Percentiles rank a stretch among this genome's conserved stretches.
Conservation (phyloP, 768 basidiomycete genomes). For the Lactifluus hygrophoroides region DNA sequence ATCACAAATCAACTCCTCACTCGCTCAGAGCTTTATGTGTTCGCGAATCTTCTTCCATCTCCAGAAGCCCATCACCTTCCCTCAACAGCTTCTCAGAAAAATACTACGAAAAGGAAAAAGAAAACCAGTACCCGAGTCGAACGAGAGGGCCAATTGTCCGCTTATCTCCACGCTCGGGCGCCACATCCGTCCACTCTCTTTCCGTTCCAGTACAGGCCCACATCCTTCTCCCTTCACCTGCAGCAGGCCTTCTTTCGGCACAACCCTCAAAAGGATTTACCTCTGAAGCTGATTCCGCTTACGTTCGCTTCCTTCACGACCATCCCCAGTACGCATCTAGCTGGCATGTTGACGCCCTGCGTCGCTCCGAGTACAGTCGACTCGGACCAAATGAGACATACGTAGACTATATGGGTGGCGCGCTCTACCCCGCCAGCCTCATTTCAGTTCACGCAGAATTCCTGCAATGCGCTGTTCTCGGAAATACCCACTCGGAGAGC, state of each 20-base stretch:
- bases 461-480: slow-evolving; percentile 56
- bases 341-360: slow-evolving; percentile 62
- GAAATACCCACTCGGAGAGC: slow-evolving; percentile 80
- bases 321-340: slow-evolving; percentile 54
- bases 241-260: slow-evolving; percentile 15
- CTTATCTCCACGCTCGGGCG: not conserved
- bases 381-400: slow-evolving; percentile 57
- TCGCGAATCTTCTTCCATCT: slow-evolving; percentile 2
- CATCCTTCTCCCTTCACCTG: slow-evolving; percentile 15
- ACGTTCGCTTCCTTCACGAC: slow-evolving; percentile 17
- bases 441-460: slow-evolving; percentile 64
- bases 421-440: slow-evolving; percentile 71
- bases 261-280: not conserved
- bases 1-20: slow-evolving; percentile 16
- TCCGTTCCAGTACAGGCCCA: not conserved
- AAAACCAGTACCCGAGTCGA: slow-evolving; percentile 3
- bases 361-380: slow-evolving; percentile 46
- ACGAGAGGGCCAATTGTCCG: not conserved
- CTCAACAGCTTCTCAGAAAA: slow-evolving; percentile 18
- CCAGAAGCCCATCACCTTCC: slow-evolving; percentile 7
- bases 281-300: slow-evolving; percentile 11
- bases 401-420: slow-evolving; percentile 82
- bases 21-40: slow-evolving; percentile 5
- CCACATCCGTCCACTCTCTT: not conserved
- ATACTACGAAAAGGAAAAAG: slow-evolving; percentile 4